Conservation (phyloP, 352 stramenopile species). For the Pythium scleroteichum region DNA sequence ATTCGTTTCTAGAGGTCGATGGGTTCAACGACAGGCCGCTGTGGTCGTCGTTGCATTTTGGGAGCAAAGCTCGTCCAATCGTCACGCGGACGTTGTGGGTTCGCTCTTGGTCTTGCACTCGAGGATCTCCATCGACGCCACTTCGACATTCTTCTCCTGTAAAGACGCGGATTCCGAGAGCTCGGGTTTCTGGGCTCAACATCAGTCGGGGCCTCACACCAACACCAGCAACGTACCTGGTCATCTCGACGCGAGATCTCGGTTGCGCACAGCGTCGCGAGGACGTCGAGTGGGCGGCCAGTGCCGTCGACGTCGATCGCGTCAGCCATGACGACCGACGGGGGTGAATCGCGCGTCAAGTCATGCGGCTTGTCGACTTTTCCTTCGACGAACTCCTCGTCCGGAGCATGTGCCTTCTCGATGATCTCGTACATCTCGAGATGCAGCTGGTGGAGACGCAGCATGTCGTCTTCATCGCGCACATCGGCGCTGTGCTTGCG, state of each 20-base stretch:
- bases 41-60: not conserved
- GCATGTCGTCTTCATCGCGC: not conserved
- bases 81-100: not conserved
- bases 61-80: not conserved
- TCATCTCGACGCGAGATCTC: slow-evolving; percentile 6
- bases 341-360: not conserved
- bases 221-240: slow-evolving; percentile 4
- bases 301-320: slow-evolving; percentile 5
- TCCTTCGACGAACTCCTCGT: not conserved
- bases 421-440: slow-evolving; percentile 16
- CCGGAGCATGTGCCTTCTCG: slow-evolving; percentile 7
- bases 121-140: slow-evolving; percentile 7
- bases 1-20: slow-evolving; percentile 19
- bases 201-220: not conserved
- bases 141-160: too few relatives aligned
- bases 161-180: too few relatives aligned
- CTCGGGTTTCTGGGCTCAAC: too few relatives aligned
- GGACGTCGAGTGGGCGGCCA: slow-evolving; percentile 8
- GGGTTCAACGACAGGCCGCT: not conserved
- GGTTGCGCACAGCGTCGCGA: slow-evolving; percentile 15
- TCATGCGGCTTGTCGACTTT: not conserved
- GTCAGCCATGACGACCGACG: slow-evolving; percentile 8
- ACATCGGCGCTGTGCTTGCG: slow-evolving; percentile 9
- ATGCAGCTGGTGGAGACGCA: slow-evolving; percentile 7
- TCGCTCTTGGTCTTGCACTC: not conserved